Conservation (phyloP, 1,139 yeast genomes). For the Spencermartinsiella ligniputridi region DNA sequence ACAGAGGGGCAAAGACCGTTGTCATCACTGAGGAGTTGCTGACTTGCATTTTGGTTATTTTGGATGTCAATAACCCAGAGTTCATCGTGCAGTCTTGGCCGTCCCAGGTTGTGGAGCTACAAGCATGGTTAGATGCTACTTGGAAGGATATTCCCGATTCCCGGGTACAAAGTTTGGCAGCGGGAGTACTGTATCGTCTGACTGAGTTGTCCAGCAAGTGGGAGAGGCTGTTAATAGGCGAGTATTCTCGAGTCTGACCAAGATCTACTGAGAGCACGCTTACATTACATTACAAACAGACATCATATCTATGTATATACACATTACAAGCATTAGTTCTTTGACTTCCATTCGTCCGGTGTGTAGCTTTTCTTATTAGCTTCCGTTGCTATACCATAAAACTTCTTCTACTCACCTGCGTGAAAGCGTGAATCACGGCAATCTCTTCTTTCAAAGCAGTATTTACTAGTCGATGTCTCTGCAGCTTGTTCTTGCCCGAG, state of each 20-base stretch:
- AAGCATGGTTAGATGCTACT: slow-evolving; percentile 39
- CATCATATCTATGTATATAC: not conserved
- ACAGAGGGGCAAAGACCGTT: slow-evolving; percentile 21
- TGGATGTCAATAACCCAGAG: slow-evolving; percentile 44
- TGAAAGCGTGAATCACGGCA: slow-evolving; percentile 85
- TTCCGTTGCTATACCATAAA: not conserved
- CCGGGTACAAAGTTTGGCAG: slow-evolving; percentile 44
- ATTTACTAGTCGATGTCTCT: slow-evolving; percentile 85
- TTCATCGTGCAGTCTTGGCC: slow-evolving; percentile 34
- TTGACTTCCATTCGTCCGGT: slow-evolving; percentile 19
- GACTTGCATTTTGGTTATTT: slow-evolving; percentile 45
- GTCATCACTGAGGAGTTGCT: slow-evolving; percentile 43
- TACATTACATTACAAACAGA: slow-evolving; percentile 1
- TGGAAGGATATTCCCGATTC: slow-evolving; percentile 50
- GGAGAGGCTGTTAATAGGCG: slow-evolving; percentile 27
- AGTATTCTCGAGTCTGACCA: slow-evolving; percentile 7
- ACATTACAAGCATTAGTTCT: not conserved
- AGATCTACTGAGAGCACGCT: not conserved
- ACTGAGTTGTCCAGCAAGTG: slow-evolving; percentile 32
- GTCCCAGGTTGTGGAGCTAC: slow-evolving; percentile 35
- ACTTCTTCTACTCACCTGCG: slow-evolving; percentile 59
- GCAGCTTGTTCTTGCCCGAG: slow-evolving; percentile 75
- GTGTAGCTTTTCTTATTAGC: slow-evolving; percentile 14
- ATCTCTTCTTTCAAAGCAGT: slow-evolving; percentile 75
- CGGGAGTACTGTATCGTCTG: slow-evolving; percentile 45